These are phyloP conservation scores for Nitzschia sp. DNA, from an alignment of 108 stramenopile species.

Conservation along the genomic window DNA sequence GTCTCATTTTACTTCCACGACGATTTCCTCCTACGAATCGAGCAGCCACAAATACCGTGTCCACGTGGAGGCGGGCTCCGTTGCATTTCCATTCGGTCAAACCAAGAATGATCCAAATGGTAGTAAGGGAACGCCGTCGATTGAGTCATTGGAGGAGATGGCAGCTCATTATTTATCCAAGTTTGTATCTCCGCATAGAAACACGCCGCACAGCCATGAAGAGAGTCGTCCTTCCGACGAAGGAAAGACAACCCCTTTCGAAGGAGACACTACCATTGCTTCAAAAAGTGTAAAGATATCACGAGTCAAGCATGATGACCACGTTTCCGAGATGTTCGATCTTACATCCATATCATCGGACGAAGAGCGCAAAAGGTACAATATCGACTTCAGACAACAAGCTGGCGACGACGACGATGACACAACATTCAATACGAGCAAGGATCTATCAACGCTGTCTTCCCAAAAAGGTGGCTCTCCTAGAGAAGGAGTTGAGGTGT, in stretches of 20 bases:
- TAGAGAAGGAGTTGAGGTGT: not conserved
- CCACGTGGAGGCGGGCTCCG: not conserved
- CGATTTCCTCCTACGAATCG: not conserved
- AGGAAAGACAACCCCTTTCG: not conserved
- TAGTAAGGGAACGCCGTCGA: too few species aligned
- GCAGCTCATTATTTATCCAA: not conserved
- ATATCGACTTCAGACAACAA: not conserved
- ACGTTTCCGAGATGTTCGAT: conserved; percentile 28
- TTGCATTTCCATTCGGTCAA: not conserved
- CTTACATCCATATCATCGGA: conserved; percentile 28
- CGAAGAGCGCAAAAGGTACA: conserved; percentile 9
- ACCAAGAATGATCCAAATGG: not conserved
- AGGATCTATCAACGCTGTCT: conserved; percentile 15
- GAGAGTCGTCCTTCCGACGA: conserved; percentile 6
- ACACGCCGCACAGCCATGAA: not conserved
- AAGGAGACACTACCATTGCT: not conserved
- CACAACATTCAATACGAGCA: not conserved
- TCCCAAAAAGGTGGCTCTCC: not conserved
- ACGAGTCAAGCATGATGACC: not conserved
- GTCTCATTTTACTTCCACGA: not conserved
- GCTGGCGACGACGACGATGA: not conserved
- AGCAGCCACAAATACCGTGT: not conserved
- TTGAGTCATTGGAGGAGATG: too few species aligned
- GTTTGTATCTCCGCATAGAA: not conserved
- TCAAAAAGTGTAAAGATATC: not conserved